These are phyloP conservation scores for Tillandsia fasciculata DNA, from an alignment of 176 grass and related monocot species.

Conservation along the genomic window DNA sequence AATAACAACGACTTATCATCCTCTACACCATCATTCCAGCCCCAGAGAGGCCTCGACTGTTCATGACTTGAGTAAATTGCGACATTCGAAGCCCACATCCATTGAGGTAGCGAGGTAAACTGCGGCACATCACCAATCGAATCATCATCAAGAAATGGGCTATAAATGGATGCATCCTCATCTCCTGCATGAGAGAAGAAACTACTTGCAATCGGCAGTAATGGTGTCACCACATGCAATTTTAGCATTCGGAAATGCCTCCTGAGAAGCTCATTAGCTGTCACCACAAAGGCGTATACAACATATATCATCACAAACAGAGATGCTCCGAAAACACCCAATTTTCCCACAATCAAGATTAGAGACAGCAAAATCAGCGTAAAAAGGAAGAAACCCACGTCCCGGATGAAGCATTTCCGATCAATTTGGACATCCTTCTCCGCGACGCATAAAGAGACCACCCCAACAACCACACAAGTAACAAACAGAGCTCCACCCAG, in stretches of 20 bases:
- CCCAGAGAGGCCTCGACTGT: conserved; percentile 3
- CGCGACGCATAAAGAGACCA: conserved; percentile 17
- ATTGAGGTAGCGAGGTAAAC: conserved; percentile 11
- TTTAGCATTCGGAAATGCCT: conserved; percentile 1
- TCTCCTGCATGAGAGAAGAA: conserved; percentile 7
- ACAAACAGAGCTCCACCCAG: conserved; percentile 19
- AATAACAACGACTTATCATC: neutral
- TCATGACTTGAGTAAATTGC: conserved; percentile 11
- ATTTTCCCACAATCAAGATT: conserved; percentile 14
- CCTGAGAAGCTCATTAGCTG: conserved; percentile 14
- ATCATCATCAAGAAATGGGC: conserved; percentile 10
- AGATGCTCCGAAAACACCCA: conserved; percentile 13
- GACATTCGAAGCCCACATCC: conserved; percentile 19
- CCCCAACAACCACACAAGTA: conserved; percentile 17
- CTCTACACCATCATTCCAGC: neutral
- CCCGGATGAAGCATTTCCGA: conserved; percentile 16
- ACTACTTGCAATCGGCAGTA: conserved; percentile 9
- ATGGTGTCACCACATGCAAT: neutral
- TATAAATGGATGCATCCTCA: conserved; percentile 8
- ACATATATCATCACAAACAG: conserved; percentile 15
- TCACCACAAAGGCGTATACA: conserved; percentile 9
- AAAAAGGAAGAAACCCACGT: conserved; percentile 15
- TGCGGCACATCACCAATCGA: neutral
- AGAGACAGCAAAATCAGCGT: neutral
- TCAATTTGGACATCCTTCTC: conserved; percentile 19